These are phyloP conservation scores for Salix purpurea DNA, from an alignment of 345 rosid genomes.

Conservation along the genomic window DNA sequence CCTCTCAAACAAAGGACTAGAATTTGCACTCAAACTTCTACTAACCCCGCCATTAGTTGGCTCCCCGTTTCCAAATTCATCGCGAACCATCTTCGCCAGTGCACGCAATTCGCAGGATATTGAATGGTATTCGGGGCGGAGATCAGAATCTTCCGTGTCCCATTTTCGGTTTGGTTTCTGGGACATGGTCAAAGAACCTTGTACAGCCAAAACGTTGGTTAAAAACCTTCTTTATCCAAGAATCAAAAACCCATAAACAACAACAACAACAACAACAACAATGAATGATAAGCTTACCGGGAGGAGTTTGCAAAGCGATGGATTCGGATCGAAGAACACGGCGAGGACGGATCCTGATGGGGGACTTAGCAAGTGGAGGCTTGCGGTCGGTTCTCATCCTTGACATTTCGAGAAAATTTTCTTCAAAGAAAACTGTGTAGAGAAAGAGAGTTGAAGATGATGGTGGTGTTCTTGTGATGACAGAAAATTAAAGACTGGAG, in stretches of 20 bases:
- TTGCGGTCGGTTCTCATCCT: slow-evolving; percentile 52
- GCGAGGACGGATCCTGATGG: slow-evolving; percentile 57
- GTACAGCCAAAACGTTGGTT: neutral
- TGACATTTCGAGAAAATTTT: slow-evolving; percentile 31
- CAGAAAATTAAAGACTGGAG: neutral
- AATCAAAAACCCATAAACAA: neutral
- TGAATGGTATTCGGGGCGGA: slow-evolving; percentile 50
- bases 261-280: neutral
- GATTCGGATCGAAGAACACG: slow-evolving; percentile 43
- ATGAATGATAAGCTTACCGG: slow-evolving; percentile 34
- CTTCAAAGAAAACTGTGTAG: neutral
- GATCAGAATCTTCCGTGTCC: slow-evolving; percentile 35
- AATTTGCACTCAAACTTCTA: slow-evolving; percentile 12
- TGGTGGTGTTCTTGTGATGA: neutral
- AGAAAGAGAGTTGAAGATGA: neutral
- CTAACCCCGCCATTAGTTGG: slow-evolving; percentile 4
- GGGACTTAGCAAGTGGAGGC: slow-evolving; percentile 80
- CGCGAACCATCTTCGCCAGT: slow-evolving; percentile 46
- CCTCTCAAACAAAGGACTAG: slow-evolving; percentile 58
- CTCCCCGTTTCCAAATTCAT: slow-evolving; percentile 30
- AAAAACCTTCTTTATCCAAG: neutral
- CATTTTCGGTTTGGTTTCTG: slow-evolving; percentile 37
- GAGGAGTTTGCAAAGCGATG: slow-evolving; percentile 49
- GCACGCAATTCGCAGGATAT: slow-evolving; percentile 67
- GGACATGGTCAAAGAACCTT: slow-evolving; percentile 57